Evolutionary conservation across 2,329 filamentous ascomycete genomes (phyloP), one percentile per base, ranked within the genome.

Genomic region (Clonostachys rosea): DNA sequence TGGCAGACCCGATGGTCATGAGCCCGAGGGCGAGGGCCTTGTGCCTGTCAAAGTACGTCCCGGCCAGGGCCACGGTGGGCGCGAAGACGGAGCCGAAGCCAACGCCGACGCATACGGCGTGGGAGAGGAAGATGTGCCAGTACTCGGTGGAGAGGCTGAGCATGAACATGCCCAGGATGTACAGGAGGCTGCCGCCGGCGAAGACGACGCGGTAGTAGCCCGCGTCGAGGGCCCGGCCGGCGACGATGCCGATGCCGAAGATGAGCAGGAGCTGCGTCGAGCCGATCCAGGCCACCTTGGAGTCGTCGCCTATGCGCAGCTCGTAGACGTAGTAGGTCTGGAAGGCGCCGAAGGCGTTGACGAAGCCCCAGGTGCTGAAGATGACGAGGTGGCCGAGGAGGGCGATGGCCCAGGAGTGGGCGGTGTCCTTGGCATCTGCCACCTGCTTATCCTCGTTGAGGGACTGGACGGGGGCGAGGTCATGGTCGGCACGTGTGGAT

Each of bases 121-220:
- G 69, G 1, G 66, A 52, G 2, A 73, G 54, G 11, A 72, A 56
- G 46, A 71, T 60, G 37, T 72, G 68, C 43, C 65, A 71, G 54
- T 71, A 72, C 36, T 68, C 46, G 0, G 51, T 64, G n/a, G 58
- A 56, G 7, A 86, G 61, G 8, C 71, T 76, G 0, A 77, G 70
- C 79, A 85, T 83, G 78, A 86, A 84, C 5, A 86, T 56, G 4
- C 78, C 76, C 47, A 85, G 76, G 13, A 85, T 73, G 47, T 83
- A 76, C 35, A 82, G 57, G 46, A 83, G 61, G 1, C 69, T 74
- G 13, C 81, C 81, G 13, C 59, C 57, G 2, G 80, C 34, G 2
- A 84, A 58, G 1, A 87, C 63, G 42, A 66, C 73, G 24, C 75
- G 72, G 0, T 83, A 81, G 0, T 85, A 84, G 48, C 81, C 78